A percentile compares a stretch with the other conserved stretches of the same genome.
These are phyloP conservation scores for Alternaria arbusti DNA, from an alignment of 2,329 filamentous ascomycete species.

Conservation along the genomic window DNA sequence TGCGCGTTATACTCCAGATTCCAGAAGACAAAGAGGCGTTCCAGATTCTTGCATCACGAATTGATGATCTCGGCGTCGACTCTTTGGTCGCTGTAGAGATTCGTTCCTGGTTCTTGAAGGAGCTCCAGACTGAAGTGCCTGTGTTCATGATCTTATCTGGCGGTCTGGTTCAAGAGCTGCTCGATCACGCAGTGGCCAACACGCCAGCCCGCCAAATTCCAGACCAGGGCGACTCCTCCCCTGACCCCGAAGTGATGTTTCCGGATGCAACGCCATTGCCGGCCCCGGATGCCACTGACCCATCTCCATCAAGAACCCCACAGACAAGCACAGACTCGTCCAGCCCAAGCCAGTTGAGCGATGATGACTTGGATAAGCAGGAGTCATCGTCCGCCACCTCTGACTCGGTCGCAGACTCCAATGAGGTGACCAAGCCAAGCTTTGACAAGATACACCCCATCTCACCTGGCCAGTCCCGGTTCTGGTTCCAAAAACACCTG, in stretches of 20 bases:
- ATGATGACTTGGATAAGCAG: constrained; percentile 5
- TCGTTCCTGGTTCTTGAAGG: constrained; percentile 58
- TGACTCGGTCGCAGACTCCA: not conserved
- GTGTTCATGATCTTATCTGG: constrained; percentile 54
- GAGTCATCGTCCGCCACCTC: constrained; percentile 5
- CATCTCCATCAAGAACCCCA: not conserved
- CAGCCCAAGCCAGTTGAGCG: constrained; percentile 1
- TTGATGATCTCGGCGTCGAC: constrained; percentile 46
- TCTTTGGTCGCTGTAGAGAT: constrained; percentile 51
- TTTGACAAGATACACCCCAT: constrained; percentile 31
- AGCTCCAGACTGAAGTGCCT: constrained; percentile 54
- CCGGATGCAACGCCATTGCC: not conserved
- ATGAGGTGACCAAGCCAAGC: not conserved
- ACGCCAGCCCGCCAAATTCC: not conserved
- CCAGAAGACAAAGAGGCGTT: not conserved
- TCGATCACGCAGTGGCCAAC: constrained; percentile 1
- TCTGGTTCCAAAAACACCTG: constrained; percentile 50
- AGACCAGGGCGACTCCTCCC: not conserved
- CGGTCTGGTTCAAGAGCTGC: constrained; percentile 26
- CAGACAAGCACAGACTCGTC: not conserved
- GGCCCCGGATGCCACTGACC: not conserved
- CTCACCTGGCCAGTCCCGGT: constrained; percentile 51
- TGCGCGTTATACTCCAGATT: not conserved
- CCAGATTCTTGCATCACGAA: not conserved
- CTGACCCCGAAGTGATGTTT: not conserved